Evolutionary conservation across 139 green algal genomes (phyloP), one percentile per base, ranked within the genome.

Genomic region (Chlamydomonas sp.): DNA sequence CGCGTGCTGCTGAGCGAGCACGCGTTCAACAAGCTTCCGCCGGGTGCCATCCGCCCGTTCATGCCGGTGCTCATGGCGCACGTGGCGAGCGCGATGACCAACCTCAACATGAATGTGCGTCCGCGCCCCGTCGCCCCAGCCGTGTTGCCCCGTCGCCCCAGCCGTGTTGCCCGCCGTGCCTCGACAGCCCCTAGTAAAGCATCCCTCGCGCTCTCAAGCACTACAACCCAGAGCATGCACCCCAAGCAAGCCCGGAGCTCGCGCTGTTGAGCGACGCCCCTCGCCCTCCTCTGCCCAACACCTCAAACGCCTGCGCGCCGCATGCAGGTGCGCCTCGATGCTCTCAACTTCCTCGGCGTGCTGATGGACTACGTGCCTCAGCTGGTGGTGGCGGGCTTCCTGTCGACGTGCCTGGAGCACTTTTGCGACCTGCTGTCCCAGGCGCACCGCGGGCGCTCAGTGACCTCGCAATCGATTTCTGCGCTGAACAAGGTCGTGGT

Each of bases 1-100:
- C 64, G 74, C 20, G 33, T 31, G 4, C 73, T 85, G n/a, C 49
- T 88, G 22, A 43, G 65, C 3, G 62, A 71, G 2, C 10, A 26
- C 4, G 73, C 89, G 35, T 73, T 93, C 36, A 85, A 86, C 13
- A 24, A 54, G 20, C 64, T 94, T 22, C 76, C 68, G 0, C 54
- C 63, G 0, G 50, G 38, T n/a, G 78, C 49, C 3, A 69, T 95
- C n/a, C 54, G 61, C 2, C 86, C 90, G 1, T 94, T 95, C 73
- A 68, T 93, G 69, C 88, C 87, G 2, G 48, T 92, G 24, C 43
- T 94, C 3, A 90, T 94, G 85, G 88, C 85, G 24, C 89, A 95
- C 57, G 65, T 94, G 22, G 8, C 54, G 34, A 64, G 79, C 0
- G 84, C 85, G 6, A 87, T 91, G 79, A 91, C 87, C 1, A 78